These are phyloP conservation scores for Oryza meyeriana DNA, from an alignment of 176 grass and related monocot species.

Conservation along the genomic window DNA sequence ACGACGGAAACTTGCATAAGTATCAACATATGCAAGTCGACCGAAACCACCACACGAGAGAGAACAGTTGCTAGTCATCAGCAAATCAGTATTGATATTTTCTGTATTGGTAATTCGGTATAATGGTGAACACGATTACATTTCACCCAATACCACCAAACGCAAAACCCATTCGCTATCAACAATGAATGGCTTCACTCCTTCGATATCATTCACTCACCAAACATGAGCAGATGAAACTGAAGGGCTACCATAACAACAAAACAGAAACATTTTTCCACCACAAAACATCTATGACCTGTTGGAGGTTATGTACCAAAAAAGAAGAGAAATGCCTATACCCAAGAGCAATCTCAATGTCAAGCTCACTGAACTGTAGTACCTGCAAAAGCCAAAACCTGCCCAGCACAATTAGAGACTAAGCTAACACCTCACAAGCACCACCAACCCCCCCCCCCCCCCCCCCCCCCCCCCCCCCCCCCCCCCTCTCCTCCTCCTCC, in stretches of 20 bases:
- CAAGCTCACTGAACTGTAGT: slow-evolving; percentile 15
- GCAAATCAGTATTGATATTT: background rate
- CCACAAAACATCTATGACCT: slow-evolving; percentile 33
- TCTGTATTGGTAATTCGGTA: slow-evolving; percentile 1
- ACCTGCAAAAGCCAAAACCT: slow-evolving; percentile 23
- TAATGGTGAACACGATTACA: background rate
- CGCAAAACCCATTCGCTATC: background rate
- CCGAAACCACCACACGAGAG: background rate
- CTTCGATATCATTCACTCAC: background rate
- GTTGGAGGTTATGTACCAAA: slow-evolving; percentile 17
- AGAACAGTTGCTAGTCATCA: background rate
- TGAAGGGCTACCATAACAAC: background rate
- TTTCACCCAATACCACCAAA: slow-evolving; percentile 32
- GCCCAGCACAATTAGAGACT: slow-evolving; percentile 24
- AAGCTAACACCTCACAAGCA: slow-evolving; percentile 2
- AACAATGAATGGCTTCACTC: background rate
- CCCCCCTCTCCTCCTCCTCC: too few species aligned
- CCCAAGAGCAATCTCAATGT: slow-evolving; percentile 23
- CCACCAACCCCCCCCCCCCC: background rate
- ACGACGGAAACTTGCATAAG: background rate
- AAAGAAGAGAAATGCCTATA: slow-evolving; percentile 11
- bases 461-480: background rate
- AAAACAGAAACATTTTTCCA: background rate
- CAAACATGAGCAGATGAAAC: background rate
- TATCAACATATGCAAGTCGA: background rate